Evolutionary conservation across 306 rosid species (phyloP).

Genomic region (Luffa acutangula): DNA sequence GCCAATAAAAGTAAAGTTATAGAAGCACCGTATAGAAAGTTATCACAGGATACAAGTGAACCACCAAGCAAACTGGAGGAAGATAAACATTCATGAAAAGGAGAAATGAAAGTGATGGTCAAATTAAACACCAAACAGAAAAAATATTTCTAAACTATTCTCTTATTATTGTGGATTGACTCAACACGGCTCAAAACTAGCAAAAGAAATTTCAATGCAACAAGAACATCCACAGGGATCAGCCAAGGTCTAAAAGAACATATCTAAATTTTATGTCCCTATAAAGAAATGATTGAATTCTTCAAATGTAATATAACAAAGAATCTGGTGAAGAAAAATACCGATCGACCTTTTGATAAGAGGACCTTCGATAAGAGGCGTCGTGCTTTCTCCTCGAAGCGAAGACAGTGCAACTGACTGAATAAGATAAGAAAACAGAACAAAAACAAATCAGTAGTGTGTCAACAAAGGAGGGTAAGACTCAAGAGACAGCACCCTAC

Average conservation of each 20-base stretch:
- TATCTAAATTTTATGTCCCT: background rate
- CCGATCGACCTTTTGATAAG: background rate
- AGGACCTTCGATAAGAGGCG: background rate
- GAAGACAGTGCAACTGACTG: background rate
- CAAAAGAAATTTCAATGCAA: background rate
- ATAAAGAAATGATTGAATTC: background rate
- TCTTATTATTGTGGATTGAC: background rate
- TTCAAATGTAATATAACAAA: background rate
- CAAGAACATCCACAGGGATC: background rate
- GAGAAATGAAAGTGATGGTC: background rate
- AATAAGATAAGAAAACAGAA: background rate
- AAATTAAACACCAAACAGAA: background rate
- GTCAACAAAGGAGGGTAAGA: background rate
- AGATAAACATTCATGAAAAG: background rate
- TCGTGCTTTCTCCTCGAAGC: background rate
- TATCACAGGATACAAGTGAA: conserved; percentile 9
- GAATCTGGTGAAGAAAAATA: background rate
- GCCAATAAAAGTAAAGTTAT: background rate
- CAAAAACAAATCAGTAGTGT: background rate
- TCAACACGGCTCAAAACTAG: background rate
- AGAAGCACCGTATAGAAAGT: background rate
- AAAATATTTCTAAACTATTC: background rate
- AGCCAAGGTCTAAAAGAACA: background rate
- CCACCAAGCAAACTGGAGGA: background rate
- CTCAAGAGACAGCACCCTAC: too few relatives aligned